Evolutionary conservation across 495 filamentous ascomycete species (phyloP), one percentile per base, ranked within the genome.

Genomic region (Tuber magnatum): DNA sequence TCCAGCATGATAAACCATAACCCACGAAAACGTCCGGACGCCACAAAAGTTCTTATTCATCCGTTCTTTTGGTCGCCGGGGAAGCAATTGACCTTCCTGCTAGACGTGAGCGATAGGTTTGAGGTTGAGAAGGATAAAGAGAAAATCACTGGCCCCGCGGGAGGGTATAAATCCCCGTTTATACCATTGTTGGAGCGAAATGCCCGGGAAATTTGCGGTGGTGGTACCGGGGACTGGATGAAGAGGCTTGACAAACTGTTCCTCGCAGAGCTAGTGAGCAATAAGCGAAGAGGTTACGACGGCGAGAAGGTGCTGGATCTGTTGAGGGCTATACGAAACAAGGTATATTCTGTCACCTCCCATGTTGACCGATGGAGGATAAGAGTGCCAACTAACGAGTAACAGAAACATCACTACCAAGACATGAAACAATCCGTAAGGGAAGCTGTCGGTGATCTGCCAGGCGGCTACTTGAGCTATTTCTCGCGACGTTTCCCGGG

Each of bases 11-110:
- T 98, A 44, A 85, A 87, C 38, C 86, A 90, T 71, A 89, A 91
- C 81, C 95, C 89, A 51, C 92, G 88, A 76, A 79, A 84, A 74
- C 88, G 92, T 73, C 90, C 96, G 72, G 86, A 93, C 74, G 89
- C 95, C 40, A 85, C 85, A 71, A 85, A 92, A 71, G 92, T 98
- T 76, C 88, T 97, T 84, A 88, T 91, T 41, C 95, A 99, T 81
- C 95, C 95, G 0, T 98, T 97, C 86, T 99, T 99, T 88, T 99
- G 95, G 95, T 84, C 88, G 3, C 83, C 91, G 1, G 93, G 94
- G 79, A 94, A 96, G 79, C 90, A 93, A 24, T 90, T 98, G 39
- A 88, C 88, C 42, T 99, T 98, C 84, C 88, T 99, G 28, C 94
- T 93, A 80, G 93, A 97, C 74, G 92, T 95, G 41, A 96, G 93